Evolutionary conservation across 768 basidiomycete genomes (phyloP), one percentile per base, ranked within the genome.

Genomic region (Russula foetens): DNA sequence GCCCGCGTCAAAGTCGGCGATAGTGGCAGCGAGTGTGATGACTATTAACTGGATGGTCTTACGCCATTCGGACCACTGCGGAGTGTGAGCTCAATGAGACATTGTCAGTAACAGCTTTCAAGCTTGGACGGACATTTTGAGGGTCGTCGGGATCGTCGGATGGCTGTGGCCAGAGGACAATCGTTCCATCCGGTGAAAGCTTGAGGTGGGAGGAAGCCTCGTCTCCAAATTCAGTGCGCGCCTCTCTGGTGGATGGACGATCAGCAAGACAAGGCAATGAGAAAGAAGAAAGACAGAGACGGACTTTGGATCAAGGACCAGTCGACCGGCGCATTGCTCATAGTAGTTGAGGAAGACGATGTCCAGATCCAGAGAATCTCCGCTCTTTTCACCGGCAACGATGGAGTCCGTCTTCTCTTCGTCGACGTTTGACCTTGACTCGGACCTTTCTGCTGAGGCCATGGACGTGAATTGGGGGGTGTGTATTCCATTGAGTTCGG

Each of bases 101-200:
- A 29, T 4, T 28, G 7, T 60, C 44, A 24, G 26, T 52, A 12
- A 31, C 12, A 19, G 24, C 17, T 28, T 29, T 7, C 15, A 28
- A 48, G 28, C 19, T 23, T 9, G 28, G 24, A 69, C 75, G 53
- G 45, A 79, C 81, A 64, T 84, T 85, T 71, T 85, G 84, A 19
- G 85, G 85, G 66, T 87, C 84, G 19, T 79, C 72, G 0, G 79
- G 77, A 47, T 81, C 77, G 64, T 85, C 81, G 1, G 79, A 77
- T 2, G 86, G 85, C 66, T 87, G 86, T 21, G 86, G 86, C 83
- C 85, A 87, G 0, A 88, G 76, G 11, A 87, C 79, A 51, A 77
- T 82, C 19, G 73, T 79, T 0, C 85, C 84, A 58, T 84, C 82
- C n/a, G 66, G 60, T 5, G 81, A 77, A 7, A 84, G 73, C 74